phyloP scores from a whole-genome alignment of 1,139 yeast species.

The Diutina siamensis region DNA sequence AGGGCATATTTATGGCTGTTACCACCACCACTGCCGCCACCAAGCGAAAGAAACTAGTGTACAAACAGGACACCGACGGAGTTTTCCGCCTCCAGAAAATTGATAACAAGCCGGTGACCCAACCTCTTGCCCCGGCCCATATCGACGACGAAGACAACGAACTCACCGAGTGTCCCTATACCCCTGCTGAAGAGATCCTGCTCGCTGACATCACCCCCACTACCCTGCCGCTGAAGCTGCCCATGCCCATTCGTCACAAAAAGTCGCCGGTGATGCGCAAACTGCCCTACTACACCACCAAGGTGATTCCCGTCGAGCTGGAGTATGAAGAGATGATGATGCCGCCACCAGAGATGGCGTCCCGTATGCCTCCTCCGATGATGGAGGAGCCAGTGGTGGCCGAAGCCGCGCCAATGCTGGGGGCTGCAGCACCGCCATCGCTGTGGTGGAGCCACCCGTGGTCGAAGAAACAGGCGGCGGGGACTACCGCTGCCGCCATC shows the following conservation, averaged over 20 bases:
- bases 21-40: background rate
- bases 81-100: constrained; percentile 28
- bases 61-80: constrained; percentile 32
- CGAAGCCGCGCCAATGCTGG: background rate
- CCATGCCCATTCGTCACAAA: constrained; percentile 1
- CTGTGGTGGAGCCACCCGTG: background rate
- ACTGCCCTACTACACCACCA: constrained; percentile 1
- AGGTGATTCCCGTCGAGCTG: background rate
- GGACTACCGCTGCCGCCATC: too few species aligned
- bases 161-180: constrained; percentile 10
- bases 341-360: too few species aligned
- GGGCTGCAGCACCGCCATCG: background rate
- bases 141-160: constrained; percentile 22
- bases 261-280: background rate
- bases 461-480: too few species aligned
- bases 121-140: constrained; percentile 6
- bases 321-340: background rate
- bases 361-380: background rate
- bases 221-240: background rate
- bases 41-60: constrained; percentile 19
- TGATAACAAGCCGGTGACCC: constrained; percentile 9
- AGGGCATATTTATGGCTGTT: background rate
- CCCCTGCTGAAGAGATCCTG: background rate
- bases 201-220: background rate
- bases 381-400: background rate